Evolutionary conservation across 129 eudicot genomes (phyloP), one percentile per base, ranked within the genome.

Genomic region (Flaveria linearis): DNA sequence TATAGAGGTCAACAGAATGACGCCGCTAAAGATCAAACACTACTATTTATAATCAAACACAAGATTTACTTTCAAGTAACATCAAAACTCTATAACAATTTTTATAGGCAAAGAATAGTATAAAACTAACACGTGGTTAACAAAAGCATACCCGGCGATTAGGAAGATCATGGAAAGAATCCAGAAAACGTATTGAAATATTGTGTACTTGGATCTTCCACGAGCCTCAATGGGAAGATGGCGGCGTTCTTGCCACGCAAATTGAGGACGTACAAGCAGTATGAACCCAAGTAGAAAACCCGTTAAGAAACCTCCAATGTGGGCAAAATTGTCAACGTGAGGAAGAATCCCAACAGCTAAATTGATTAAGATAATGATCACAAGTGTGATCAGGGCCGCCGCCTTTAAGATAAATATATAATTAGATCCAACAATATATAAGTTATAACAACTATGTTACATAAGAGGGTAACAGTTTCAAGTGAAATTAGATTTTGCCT

Each of bases 281-380:
- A 93, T 52, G 76, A 93, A 94, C 12, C 98, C 98, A 30, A 88
- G 91, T 25, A 90, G 91, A 45, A 93, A 88, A 50, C 98, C 98
- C 30, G 88, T 26, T 51, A 87, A 50, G 76, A 93, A 91, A 5
- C 97, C 98, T 63, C 98, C 98, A 72, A 93, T 86, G 67, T 88
- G 97, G 3, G 96, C 97, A 78, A 88, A 93, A 66, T 90, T 93
- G 80, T 93, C 98, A 7, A 90, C 97, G 36, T 87, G 97, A 26
- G 98, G 98, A 61, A 93, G 93, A 70, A 93, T 86, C 49, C 97
- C 97, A 7, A 93, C 90, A 1, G 97, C 98, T 69, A 93, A 81
- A 86, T 91, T 93, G 61, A 93, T 85, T 60, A 77, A 85, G 43
- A 93, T 87, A 68, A 88, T 88, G 83, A 92, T 22, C 73, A 89